Evolutionary conservation across 225 moss, liverwort and hornwort species (phyloP), one percentile per base, ranked within the genome.

Genomic region (Antitrichia curtipendula): DNA sequence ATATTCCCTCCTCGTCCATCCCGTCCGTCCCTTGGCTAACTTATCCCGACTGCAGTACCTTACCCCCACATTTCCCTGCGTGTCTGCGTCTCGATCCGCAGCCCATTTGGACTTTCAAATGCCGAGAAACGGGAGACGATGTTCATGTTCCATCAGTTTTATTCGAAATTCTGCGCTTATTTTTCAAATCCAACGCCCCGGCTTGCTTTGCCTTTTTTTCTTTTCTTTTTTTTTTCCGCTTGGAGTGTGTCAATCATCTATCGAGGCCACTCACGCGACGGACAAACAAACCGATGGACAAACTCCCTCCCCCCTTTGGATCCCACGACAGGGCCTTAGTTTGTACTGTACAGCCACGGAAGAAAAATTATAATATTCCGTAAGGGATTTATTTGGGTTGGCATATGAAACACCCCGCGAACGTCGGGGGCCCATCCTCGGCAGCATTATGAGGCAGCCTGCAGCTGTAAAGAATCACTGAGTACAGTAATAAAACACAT

Each of bases 391-490:
- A 40, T 65, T 75, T 86, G 58, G 29, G 76, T 57, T 40, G 66
- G 81, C 77, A 16, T 50, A 31, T 17, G 66, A 29, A 54, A 54
- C 54, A 24, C 36, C 8, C 12, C 4, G 1, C 25, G 2, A 7
- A 38, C 52, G 1, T 4, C 8, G 12, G 19, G 84, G 87, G 8
- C 82, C 89, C 86, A 82, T 65, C 58, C 28, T 36, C 0, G 3
- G 82, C 45, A 47, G 71, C 87, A 90, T 87, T 74, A 87, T 90
- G 60, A 47, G 75, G 32, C 64, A 23, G 28, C 8, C 2, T 1
- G 21, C 58, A 84, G 84, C 84, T 84, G 90, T 78, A 90, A 90
- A 83, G 90, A 58, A 64, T 87, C 63, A 86, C 78, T 69, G 78
- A 86, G 79, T 84, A 84, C 43, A 47, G 84, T 57, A 66, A 66